Evolutionary conservation across 2,329 filamentous ascomycete species (phyloP).

Genomic region (Lachnellula subtilissima): DNA sequence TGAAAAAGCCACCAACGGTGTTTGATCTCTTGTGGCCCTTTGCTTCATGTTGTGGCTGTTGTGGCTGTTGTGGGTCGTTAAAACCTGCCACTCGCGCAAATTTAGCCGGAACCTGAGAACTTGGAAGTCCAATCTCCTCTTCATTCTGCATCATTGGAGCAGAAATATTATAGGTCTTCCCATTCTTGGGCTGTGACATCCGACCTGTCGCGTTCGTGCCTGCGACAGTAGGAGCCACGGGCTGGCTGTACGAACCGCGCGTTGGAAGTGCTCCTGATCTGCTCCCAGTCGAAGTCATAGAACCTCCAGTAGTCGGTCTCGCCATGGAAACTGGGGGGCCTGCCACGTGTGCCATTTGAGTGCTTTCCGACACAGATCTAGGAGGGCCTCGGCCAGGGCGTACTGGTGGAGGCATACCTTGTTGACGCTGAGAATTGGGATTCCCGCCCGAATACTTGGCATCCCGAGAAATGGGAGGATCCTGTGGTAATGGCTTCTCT

Average conservation of each 20-base stretch:
- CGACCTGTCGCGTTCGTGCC: conserved; percentile 85
- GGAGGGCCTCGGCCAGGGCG: conserved; percentile 46
- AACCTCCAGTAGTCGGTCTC: conserved; percentile 77
- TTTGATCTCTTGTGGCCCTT: conserved; percentile 61
- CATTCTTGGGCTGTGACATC: conserved; percentile 69
- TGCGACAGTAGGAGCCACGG: conserved; percentile 78
- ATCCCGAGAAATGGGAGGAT: conserved; percentile 47
- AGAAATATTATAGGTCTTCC: conserved; percentile 68
- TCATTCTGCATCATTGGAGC: conserved; percentile 52
- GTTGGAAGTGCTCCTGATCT: conserved; percentile 56
- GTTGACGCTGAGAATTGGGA: conserved; percentile 28
- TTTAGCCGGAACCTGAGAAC: conserved; percentile 51
- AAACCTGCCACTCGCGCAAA: conserved; percentile 56
- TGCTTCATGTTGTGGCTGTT: conserved; percentile 24
- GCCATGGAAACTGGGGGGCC: conserved; percentile 39
- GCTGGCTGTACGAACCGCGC: conserved; percentile 80
- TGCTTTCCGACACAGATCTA: conserved; percentile 50
- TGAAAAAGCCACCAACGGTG: conserved; percentile 78
- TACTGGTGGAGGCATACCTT: conserved; percentile 40
- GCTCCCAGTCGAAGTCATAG: conserved; percentile 61
- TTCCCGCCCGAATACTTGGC: conserved; percentile 43
- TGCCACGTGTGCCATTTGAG: conserved; percentile 48
- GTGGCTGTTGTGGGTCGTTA: conserved; percentile 32
- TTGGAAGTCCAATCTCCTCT: conserved; percentile 57
- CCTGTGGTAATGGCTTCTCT: conserved; percentile 57